phyloP scores from a whole-genome alignment of 192 early-diverging fungal species.

The Gamsiella multidivaricata region DNA sequence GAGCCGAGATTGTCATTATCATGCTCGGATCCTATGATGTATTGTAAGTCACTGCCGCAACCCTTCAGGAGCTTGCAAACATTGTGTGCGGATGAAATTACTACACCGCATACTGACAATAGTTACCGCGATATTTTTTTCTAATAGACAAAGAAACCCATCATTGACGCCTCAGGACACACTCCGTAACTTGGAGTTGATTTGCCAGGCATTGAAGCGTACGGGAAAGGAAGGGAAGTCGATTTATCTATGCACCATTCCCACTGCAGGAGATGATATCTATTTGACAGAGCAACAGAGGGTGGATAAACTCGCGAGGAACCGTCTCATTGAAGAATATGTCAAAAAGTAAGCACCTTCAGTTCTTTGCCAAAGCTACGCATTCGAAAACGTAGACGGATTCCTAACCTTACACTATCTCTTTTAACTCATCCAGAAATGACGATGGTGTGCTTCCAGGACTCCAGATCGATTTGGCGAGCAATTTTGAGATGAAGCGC shows the following conservation, averaged over 20 bases:
- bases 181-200: constrained; percentile 36
- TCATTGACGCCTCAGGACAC: constrained; percentile 38
- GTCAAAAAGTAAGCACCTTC: constrained; percentile 15
- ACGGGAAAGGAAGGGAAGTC: constrained; percentile 37
- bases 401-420: background rate
- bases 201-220: constrained; percentile 38
- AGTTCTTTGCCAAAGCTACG: background rate
- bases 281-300: constrained; percentile 29
- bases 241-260: constrained; percentile 46
- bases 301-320: constrained; percentile 33
- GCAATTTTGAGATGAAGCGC: constrained; percentile 54
- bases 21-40: constrained; percentile 52
- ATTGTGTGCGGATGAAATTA: background rate
- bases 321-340: constrained; percentile 39
- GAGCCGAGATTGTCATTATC: constrained; percentile 50
- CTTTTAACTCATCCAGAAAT: constrained; percentile 6
- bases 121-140: background rate
- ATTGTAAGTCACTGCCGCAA: constrained; percentile 31
- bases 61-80: background rate
- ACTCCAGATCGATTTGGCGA: constrained; percentile 34
- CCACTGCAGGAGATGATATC: constrained; percentile 50
- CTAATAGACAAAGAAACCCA: constrained; percentile 26
- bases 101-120: background rate
- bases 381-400: no score
- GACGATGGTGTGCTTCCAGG: constrained; percentile 35